Percentiles rank a stretch among this genome's conserved stretches.
phyloP scores from a whole-genome alignment of 2,329 filamentous ascomycete genomes.

The Nothophaeocryptopus gaeumannii region DNA sequence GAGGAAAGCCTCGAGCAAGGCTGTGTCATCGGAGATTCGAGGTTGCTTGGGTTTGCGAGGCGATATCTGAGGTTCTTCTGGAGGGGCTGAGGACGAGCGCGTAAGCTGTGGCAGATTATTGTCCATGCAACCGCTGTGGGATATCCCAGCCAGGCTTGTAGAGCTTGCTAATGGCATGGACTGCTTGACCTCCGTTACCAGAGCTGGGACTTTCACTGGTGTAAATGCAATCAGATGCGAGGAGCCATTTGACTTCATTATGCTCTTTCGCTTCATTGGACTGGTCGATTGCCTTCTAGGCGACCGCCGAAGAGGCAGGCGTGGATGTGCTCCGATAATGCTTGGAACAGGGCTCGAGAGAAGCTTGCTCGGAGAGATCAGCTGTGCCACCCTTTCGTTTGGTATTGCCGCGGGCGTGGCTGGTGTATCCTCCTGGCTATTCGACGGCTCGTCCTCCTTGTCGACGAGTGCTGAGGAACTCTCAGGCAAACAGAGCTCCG shows the following conservation, averaged over 20 bases:
- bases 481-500: no score
- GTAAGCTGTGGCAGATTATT: constrained; percentile 6
- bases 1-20: constrained; percentile 49
- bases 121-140: neutral
- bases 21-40: constrained; percentile 47
- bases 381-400: no score
- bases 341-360: constrained; percentile 21
- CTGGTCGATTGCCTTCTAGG: constrained; percentile 30
- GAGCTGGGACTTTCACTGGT: constrained; percentile 24
- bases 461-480: no score
- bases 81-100: constrained; percentile 34
- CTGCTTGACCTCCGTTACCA: neutral
- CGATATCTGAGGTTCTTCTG: constrained; percentile 31
- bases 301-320: constrained; percentile 25
- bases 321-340: constrained; percentile 19
- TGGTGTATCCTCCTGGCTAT: no score
- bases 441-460: no score
- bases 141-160: constrained; percentile 6
- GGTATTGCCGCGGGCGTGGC: no score
- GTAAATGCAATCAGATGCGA: constrained; percentile 32
- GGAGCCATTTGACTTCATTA: constrained; percentile 10
- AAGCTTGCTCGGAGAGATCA: constrained; percentile 7
- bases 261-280: constrained; percentile 26
- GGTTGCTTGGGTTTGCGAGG: constrained; percentile 27
- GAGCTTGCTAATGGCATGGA: neutral